phyloP scores from a whole-genome alignment of 2,329 filamentous ascomycete species.

The Beauveria bassiana region DNA sequence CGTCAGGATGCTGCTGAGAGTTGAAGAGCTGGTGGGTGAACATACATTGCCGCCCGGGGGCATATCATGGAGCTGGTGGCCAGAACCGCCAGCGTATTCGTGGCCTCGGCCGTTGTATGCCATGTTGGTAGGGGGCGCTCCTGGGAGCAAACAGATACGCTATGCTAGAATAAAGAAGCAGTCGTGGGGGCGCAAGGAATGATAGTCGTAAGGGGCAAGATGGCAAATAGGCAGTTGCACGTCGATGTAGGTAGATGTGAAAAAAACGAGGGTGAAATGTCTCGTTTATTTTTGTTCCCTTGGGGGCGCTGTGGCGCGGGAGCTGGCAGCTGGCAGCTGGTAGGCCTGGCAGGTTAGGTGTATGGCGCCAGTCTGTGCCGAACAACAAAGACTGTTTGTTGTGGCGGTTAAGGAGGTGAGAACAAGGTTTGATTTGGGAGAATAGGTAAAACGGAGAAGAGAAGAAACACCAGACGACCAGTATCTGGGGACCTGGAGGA shows the following conservation, averaged over 20 bases:
- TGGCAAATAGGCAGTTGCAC: neutral
- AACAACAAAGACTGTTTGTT: neutral
- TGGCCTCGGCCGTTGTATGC: slow-evolving; percentile 58
- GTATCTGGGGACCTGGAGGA: neutral
- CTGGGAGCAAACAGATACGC: neutral
- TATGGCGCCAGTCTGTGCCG: neutral
- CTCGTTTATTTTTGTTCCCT: neutral
- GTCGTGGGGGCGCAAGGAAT: neutral
- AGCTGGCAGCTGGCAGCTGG: neutral
- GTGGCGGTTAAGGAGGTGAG: neutral
- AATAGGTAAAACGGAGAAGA: slow-evolving; percentile 9
- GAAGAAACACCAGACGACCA: neutral
- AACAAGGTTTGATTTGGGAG: neutral
- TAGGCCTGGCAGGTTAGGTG: neutral
- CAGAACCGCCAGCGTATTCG: slow-evolving; percentile 42
- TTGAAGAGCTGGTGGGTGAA: slow-evolving; percentile 13
- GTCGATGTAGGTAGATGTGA: neutral
- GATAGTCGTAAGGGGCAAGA: neutral
- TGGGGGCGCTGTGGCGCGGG: neutral
- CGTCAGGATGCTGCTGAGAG: neutral
- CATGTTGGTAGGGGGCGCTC: slow-evolving; percentile 26
- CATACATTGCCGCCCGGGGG: slow-evolving; percentile 54
- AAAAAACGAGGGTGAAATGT: neutral
- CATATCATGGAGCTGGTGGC: slow-evolving; percentile 61
- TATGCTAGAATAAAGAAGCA: neutral